Evolutionary conservation across 2,329 filamentous ascomycete genomes (phyloP), one percentile per base, ranked within the genome.

Genomic region (Zopfia rhizophila): DNA sequence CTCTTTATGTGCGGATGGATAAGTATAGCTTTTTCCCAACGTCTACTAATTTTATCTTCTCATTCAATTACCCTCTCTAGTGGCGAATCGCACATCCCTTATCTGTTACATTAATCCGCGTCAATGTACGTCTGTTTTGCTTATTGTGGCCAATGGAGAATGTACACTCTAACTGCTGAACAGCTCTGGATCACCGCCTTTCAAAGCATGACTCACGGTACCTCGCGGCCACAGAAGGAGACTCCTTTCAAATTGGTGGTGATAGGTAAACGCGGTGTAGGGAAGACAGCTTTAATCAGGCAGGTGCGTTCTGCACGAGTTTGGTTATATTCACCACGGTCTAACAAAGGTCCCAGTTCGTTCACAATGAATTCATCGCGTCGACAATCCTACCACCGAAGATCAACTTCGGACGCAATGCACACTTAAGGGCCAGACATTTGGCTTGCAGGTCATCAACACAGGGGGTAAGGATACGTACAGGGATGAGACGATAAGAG

Each of bases 201-300:
- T 36, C 18, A 36, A n/a, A 36, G 32, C 18, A 36, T 36, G 18
- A 18, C 32, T 36, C 18, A 21, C 7, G 18, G 32, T 36, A 36
- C 32, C 22, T 36, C 32, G 14, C 18, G 22, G 32, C 14, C 17
- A 21, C 6, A 14, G 18, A 36, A 36, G 32, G 32, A 36, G 32
- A 36, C 22, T 18, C 32, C 32, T 36, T 18, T 36, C 32, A 36
- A 36, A 36, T 36, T 36, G 32, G 32, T 36, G 32, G 32, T 36
- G 18, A 36, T 36, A 18, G 32, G 32, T 14, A 36, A 36, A 36
- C 32, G 32, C 22, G 18, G 32, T 19, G 32, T 36, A 14, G 32
- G 32, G 22, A 36, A 36, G 32, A 36, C 32, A 36, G 32, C 32
- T 10, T 36, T 36, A 36, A 36, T 36, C 32, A 36, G 22, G 17